Percentiles rank a stretch among this genome's conserved stretches.
Evolutionary conservation across 129 eudicot species (phyloP).

Genomic region (Lonicera japonica): DNA sequence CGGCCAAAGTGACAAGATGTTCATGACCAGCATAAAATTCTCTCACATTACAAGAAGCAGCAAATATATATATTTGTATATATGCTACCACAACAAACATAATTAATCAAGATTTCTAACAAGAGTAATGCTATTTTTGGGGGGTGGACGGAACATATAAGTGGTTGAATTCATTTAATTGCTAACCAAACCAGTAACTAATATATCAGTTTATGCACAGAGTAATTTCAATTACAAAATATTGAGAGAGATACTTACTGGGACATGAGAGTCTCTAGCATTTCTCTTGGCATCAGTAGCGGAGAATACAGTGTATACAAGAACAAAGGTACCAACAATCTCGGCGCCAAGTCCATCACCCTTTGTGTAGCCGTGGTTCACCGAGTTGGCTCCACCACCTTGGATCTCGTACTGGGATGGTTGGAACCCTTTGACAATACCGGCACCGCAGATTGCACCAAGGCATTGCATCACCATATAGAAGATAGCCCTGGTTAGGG

Average conservation of each 20-base stretch:
- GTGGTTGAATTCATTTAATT: no score
- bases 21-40: no score
- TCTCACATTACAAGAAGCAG: no score
- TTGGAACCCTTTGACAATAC: constrained; percentile 61
- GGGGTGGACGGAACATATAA: no score
- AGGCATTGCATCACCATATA: constrained; percentile 36
- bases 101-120: no score
- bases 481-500: constrained; percentile 31
- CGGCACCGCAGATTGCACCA: constrained; percentile 44
- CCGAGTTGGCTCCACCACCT: constrained; percentile 66
- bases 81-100: no score
- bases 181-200: no score
- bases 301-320: constrained; percentile 65
- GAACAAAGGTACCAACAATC: constrained; percentile 60
- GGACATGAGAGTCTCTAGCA: constrained; percentile 78
- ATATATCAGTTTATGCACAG: no score
- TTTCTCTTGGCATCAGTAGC: constrained; percentile 79
- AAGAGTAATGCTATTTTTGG: no score
- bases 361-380: constrained; percentile 60
- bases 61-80: no score
- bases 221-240: background rate
- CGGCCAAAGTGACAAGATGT: constrained; percentile 68
- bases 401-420: constrained; percentile 13
- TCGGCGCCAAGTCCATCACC: constrained; percentile 70
- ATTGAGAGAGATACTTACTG: constrained; percentile 35